Evolutionary conservation across 352 stramenopile genomes (phyloP).

Genomic region (Blastocystis hominis): DNA sequence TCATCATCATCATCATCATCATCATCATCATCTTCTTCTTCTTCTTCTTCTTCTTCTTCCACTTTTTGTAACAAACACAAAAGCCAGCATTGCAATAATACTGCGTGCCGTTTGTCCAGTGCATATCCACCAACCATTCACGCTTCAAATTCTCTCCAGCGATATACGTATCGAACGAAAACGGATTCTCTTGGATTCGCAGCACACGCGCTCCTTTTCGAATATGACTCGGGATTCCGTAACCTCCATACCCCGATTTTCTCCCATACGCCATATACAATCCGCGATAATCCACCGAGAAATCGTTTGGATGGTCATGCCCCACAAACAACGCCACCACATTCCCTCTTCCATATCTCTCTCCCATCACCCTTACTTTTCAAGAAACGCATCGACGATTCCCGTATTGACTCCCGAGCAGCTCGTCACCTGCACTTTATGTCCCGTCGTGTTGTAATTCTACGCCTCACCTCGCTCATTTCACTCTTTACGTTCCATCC

Average conservation of each 20-base stretch:
- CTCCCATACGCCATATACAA: conserved; percentile 30
- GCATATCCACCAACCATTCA: conserved; percentile 40
- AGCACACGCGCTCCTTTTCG: conserved; percentile 35
- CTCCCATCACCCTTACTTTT: background rate
- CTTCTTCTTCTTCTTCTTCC: background rate
- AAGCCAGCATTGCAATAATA: conserved; percentile 29
- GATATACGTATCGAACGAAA: conserved; percentile 33
- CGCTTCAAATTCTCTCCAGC: background rate
- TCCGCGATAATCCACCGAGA: conserved; percentile 37
- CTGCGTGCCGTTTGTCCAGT: conserved; percentile 54
- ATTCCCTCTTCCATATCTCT: background rate
- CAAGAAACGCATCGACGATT: conserved; percentile 36
- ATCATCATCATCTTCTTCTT: background rate
- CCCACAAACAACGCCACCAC: conserved; percentile 34
- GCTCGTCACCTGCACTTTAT: conserved; percentile 44
- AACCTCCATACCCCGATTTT: conserved; percentile 49
- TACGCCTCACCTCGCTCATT: background rate
- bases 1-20: background rate
- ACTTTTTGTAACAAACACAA: background rate
- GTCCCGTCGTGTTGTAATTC: conserved; percentile 19
- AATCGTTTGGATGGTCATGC: conserved; percentile 52
- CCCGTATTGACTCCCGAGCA: conserved; percentile 37
- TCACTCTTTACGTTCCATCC: background rate
- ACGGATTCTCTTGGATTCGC: conserved; percentile 14
- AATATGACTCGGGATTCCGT: conserved; percentile 7